Evolutionary conservation across 495 filamentous ascomycete genomes (phyloP).

Genomic region (Neurospora africana): DNA sequence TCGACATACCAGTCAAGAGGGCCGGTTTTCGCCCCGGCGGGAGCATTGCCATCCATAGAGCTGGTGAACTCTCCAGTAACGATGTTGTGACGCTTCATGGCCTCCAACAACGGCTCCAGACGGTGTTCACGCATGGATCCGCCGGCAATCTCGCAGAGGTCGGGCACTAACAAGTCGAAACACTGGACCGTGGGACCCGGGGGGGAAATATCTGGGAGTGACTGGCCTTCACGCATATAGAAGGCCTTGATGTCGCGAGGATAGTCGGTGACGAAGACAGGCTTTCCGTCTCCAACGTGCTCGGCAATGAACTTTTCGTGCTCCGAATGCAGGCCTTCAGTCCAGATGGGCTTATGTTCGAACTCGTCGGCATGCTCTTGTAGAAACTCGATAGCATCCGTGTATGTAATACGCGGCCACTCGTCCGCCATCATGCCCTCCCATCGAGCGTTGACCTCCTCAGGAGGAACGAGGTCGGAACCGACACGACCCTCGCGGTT

Average conservation of each 20-base stretch:
- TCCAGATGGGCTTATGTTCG: conserved; percentile 55
- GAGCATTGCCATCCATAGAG: neutral
- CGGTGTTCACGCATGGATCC: conserved; percentile 92
- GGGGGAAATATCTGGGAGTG: conserved; percentile 1
- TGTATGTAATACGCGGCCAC: conserved; percentile 85
- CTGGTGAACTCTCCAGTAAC: neutral
- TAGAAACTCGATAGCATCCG: conserved; percentile 60
- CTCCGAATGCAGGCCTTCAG: conserved; percentile 72
- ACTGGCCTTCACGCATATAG: conserved; percentile 70
- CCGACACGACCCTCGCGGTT: conserved; percentile 18
- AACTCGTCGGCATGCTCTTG: conserved; percentile 55
- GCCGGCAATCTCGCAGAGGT: conserved; percentile 79
- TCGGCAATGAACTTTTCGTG: conserved; percentile 85
- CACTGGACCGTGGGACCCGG: conserved; percentile 67
- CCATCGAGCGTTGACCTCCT: conserved; percentile 61
- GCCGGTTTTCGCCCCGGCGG: neutral
- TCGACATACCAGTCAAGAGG: conserved; percentile 87
- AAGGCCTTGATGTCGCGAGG: conserved; percentile 81
- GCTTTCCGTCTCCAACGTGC: conserved; percentile 52
- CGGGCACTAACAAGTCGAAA: conserved; percentile 89
- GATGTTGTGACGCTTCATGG: conserved; percentile 48
- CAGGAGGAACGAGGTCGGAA: conserved; percentile 23
- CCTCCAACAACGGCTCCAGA: conserved; percentile 52
- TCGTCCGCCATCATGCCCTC: conserved; percentile 42
- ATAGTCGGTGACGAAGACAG: conserved; percentile 91